Evolutionary conservation across 257 asterid genomes (phyloP).

Genomic region (Lycium barbarum): DNA sequence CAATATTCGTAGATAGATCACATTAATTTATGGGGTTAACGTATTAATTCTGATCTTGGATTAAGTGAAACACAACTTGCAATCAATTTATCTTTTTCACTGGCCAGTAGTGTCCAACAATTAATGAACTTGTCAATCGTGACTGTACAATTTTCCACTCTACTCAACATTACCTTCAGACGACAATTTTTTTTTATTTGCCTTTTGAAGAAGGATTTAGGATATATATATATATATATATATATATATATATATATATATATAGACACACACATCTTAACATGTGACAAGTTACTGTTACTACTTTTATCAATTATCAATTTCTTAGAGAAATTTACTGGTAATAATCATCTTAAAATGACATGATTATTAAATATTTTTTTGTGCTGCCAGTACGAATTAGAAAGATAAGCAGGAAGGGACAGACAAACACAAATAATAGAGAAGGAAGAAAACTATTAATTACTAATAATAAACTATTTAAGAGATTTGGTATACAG

Average conservation of each 20-base stretch:
- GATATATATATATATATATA: too few relatives aligned
- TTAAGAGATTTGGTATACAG: constrained; percentile 4
- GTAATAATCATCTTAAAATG: too few relatives aligned
- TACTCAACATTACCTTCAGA: too few relatives aligned
- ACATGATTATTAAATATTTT: too few relatives aligned
- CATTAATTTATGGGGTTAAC: background rate
- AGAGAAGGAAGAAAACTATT: background rate
- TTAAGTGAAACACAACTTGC: background rate
- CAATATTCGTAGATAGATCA: background rate
- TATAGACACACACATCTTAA: too few relatives aligned
- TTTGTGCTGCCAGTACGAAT: too few relatives aligned
- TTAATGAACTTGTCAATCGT: constrained; percentile 8
- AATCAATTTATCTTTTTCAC: background rate
- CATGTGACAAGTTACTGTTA: too few relatives aligned
- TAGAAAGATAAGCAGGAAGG: background rate
- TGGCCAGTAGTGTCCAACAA: background rate
- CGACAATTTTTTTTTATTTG: too few relatives aligned
- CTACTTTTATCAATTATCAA: too few relatives aligned
- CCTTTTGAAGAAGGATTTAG: background rate
- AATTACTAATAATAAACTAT: constrained; percentile 14
- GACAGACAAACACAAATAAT: background rate
- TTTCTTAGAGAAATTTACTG: too few relatives aligned
- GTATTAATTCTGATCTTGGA: background rate
- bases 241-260: too few relatives aligned
- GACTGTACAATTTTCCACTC: background rate